These are phyloP conservation scores for Cordyceps sp. DNA, from an alignment of 2,329 filamentous ascomycete genomes.

Conservation along the genomic window DNA sequence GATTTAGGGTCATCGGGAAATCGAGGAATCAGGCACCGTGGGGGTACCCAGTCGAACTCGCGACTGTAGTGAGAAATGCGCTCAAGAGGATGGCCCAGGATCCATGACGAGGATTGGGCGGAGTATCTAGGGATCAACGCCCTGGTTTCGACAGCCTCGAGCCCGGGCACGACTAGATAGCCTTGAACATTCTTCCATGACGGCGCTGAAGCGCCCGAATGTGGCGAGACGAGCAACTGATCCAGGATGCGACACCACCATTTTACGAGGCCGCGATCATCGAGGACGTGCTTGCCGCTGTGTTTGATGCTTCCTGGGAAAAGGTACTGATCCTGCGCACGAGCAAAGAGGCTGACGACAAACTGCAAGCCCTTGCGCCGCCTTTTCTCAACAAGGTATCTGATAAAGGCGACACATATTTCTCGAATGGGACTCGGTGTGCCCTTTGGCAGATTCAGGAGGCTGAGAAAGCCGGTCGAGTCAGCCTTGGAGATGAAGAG, in stretches of 20 bases:
- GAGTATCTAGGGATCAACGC: conserved; percentile 48
- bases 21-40: conserved; percentile 70
- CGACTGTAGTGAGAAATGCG: conserved; percentile 44
- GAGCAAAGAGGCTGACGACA: conserved; percentile 78
- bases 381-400: conserved; percentile 53
- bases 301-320: conserved; percentile 88
- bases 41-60: conserved; percentile 45
- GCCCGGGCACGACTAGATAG: conserved; percentile 75
- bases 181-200: conserved; percentile 41
- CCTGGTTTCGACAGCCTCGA: conserved; percentile 66
- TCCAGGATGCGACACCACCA: conserved; percentile 93
- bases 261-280: conserved; percentile 75
- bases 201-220: conserved; percentile 10
- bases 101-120: conserved; percentile 36
- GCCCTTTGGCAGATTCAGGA: conserved; percentile 45
- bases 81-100: conserved; percentile 56
- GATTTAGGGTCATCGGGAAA: conserved; percentile 95
- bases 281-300: conserved; percentile 70
- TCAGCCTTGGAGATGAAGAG: conserved; percentile 95
- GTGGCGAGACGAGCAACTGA: conserved; percentile 43
- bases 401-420: conserved; percentile 59
- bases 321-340: conserved; percentile 83
- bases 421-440: conserved; percentile 56
- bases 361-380: conserved; percentile 49
- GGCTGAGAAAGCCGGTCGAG: conserved; percentile 72